phyloP scores from a whole-genome alignment of 2,329 filamentous ascomycete genomes.

The Ceratocystiopsis sp. region DNA sequence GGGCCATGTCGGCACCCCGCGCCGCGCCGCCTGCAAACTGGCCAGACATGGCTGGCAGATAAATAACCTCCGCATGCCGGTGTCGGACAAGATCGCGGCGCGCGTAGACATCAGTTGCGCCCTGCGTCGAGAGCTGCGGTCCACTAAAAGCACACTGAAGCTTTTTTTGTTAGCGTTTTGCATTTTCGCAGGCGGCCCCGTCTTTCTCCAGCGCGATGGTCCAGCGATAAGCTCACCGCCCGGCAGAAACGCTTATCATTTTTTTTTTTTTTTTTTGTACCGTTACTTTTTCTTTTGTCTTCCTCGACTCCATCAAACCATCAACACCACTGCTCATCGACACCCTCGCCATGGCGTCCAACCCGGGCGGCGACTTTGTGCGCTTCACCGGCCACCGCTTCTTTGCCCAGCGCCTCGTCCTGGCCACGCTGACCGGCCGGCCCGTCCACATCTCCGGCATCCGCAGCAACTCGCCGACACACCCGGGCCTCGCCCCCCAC shows the following conservation, averaged over 20 bases:
- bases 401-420: constrained; percentile 67
- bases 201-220: too few relatives aligned
- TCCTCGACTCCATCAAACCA: too few relatives aligned
- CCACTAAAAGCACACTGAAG: too few relatives aligned
- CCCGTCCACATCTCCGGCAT: constrained; percentile 89
- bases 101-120: too few relatives aligned
- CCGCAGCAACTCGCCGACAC: constrained; percentile 67
- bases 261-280: too few relatives aligned
- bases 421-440: constrained; percentile 80
- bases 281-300: too few relatives aligned
- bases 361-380: constrained; percentile 6
- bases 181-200: too few relatives aligned
- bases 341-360: constrained; percentile 1
- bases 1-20: not conserved
- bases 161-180: too few relatives aligned
- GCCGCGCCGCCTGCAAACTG: constrained; percentile 3
- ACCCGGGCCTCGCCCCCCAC: constrained; percentile 76
- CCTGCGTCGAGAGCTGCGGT: too few relatives aligned
- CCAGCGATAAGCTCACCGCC: too few relatives aligned
- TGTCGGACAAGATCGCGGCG: constrained; percentile 5
- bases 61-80: constrained; percentile 1
- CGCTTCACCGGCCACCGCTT: constrained; percentile 73
- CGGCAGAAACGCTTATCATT: too few relatives aligned
- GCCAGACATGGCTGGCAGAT: constrained; percentile 11
- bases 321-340: too few relatives aligned